phyloP scores from a whole-genome alignment of 768 basidiomycete species.

The Podaxis sp. region DNA sequence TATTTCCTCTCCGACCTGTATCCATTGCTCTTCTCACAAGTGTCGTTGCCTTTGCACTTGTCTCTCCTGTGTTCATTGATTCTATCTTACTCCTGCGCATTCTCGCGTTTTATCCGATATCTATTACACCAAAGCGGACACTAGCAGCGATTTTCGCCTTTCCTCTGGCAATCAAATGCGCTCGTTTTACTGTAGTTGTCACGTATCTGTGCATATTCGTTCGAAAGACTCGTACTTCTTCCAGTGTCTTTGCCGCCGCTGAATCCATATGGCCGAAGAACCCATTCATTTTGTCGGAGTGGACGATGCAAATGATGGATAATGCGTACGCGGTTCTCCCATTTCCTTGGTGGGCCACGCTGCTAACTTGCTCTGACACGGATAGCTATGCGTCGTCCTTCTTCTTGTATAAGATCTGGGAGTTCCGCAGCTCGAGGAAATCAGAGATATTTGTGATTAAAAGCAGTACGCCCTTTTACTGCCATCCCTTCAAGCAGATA shows the following conservation, averaged over 20 bases:
- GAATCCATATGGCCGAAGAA: not conserved
- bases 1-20: not conserved
- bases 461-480: not conserved
- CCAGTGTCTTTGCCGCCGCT: not conserved
- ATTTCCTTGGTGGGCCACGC: not conserved
- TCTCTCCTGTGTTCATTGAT: not conserved
- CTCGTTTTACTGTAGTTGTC: not conserved
- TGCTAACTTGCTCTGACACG: not conserved
- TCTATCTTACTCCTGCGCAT: not conserved
- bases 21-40: not conserved
- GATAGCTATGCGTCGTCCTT: not conserved
- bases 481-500: not conserved
- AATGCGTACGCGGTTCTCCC: not conserved
- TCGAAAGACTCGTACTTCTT: not conserved
- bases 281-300: not conserved
- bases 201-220: not conserved
- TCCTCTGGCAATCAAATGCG: not conserved
- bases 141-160: not conserved
- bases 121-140: not conserved
- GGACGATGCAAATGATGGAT: not conserved
- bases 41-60: not conserved
- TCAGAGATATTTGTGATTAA: not conserved
- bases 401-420: not conserved
- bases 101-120: not conserved
- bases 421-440: not conserved